Percentiles rank a stretch among this genome's conserved stretches.
These are phyloP conservation scores for Trichopus zeylanicus DNA, from an alignment of 116 monocot species.

Conservation along the genomic window DNA sequence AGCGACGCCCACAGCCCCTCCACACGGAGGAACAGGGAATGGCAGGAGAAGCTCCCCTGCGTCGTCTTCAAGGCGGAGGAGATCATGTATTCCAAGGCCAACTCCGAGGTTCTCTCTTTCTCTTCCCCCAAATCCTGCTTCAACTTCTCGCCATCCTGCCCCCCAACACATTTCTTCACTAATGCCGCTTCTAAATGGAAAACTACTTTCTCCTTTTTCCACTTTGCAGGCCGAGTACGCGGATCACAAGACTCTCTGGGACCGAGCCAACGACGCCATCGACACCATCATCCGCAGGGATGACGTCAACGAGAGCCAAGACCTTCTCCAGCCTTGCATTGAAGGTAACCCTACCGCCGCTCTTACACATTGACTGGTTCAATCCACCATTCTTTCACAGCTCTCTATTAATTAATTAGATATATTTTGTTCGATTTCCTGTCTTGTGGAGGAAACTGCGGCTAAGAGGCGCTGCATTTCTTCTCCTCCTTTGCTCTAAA, in stretches of 20 bases:
- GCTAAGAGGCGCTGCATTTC: too few species aligned
- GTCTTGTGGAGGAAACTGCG: too few species aligned
- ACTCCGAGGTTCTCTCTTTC: constrained; percentile 57
- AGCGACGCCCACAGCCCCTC: constrained; percentile 45
- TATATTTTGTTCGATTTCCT: too few species aligned
- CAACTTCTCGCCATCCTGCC: background rate
- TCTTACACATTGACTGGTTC: background rate
- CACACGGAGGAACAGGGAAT: constrained; percentile 70
- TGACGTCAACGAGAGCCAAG: constrained; percentile 33
- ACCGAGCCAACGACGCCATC: constrained; percentile 68
- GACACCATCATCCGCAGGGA: constrained; percentile 81
- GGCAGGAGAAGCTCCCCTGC: constrained; percentile 87
- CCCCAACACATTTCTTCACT: too few species aligned
- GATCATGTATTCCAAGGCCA: constrained; percentile 94
- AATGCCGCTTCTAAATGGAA: too few species aligned
- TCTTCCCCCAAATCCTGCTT: too few species aligned
- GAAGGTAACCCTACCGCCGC: constrained; percentile 38
- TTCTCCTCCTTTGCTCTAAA: too few species aligned
- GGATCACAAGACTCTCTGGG: constrained; percentile 54
- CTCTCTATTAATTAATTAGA: too few species aligned
- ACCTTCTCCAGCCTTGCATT: constrained; percentile 73
- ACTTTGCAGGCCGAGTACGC: constrained; percentile 57
- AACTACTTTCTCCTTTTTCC: background rate
- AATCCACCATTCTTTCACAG: too few species aligned
- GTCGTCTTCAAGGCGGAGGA: constrained; percentile 86